Evolutionary conservation across 75 land plant genomes (phyloP).

Genomic region (Picea sitchensis): DNA sequence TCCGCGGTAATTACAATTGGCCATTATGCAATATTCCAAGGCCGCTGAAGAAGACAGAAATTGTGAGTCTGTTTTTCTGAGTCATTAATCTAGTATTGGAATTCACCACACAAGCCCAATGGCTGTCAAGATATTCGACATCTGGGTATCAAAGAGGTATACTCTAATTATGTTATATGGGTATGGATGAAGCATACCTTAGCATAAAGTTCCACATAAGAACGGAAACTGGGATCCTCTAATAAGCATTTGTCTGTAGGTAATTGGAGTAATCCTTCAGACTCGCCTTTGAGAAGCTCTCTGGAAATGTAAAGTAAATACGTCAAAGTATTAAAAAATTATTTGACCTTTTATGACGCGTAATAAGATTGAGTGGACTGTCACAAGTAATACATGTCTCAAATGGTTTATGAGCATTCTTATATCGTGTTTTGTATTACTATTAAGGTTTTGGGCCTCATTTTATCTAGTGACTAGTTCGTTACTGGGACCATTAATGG

Average conservation of each 20-base stretch:
- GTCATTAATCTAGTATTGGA: not conserved
- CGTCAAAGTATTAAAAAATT: not conserved
- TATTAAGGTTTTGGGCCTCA: not conserved
- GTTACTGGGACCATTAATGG: not conserved
- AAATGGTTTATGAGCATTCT: not conserved
- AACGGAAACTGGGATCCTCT: slow-evolving; percentile 87
- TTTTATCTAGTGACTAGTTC: not conserved
- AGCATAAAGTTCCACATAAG: slow-evolving; percentile 90
- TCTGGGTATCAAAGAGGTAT: not conserved
- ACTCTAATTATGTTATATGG: not conserved
- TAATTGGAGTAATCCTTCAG: slow-evolving; percentile 77
- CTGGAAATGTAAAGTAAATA: slow-evolving; percentile 21
- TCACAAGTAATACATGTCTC: not conserved
- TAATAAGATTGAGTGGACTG: not conserved
- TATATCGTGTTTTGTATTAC: not conserved
- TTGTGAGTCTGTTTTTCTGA: not conserved
- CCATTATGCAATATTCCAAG: not conserved
- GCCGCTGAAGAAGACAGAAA: not conserved
- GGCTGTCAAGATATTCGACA: not conserved
- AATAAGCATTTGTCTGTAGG: slow-evolving; percentile 83
- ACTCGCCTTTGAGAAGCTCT: slow-evolving; percentile 73
- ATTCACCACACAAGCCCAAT: not conserved
- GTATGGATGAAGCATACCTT: slow-evolving; percentile 37
- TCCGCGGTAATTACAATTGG: not conserved
- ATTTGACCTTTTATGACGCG: not conserved